Evolutionary conservation across 108 stramenopile genomes (phyloP).

Genomic region (Skeletonema marinoi): DNA sequence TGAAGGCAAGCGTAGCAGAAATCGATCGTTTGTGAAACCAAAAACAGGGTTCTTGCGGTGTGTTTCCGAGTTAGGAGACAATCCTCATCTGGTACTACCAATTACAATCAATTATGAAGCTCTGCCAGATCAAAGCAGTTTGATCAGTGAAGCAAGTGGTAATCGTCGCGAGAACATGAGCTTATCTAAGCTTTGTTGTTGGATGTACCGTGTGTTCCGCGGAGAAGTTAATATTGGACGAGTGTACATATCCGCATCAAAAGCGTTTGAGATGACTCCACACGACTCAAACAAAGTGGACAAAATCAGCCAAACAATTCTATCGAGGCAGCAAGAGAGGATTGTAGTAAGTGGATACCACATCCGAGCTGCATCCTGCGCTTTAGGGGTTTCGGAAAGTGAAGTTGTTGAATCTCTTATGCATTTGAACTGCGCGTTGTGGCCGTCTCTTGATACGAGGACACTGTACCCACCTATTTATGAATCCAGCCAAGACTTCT

Average conservation of each 20-base stretch:
- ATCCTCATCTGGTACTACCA: constrained; percentile 65
- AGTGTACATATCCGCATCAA: constrained; percentile 72
- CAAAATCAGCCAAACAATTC: constrained; percentile 51
- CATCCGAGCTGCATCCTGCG: constrained; percentile 52
- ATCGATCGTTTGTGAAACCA: constrained; percentile 71
- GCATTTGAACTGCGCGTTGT: constrained; percentile 51
- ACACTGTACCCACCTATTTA: neutral
- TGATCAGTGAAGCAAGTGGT: constrained; percentile 58
- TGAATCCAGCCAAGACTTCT: constrained; percentile 39
- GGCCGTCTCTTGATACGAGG: constrained; percentile 21
- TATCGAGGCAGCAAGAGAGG: constrained; percentile 56
- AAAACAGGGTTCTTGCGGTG: constrained; percentile 86
- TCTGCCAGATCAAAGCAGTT: constrained; percentile 72
- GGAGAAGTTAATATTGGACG: constrained; percentile 71
- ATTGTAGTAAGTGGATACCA: constrained; percentile 70
- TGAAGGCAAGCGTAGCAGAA: constrained; percentile 84
- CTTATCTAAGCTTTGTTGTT: constrained; percentile 22
- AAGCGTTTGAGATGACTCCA: constrained; percentile 45
- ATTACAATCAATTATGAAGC: constrained; percentile 86
- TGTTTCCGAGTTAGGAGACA: constrained; percentile 45
- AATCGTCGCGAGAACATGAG: constrained; percentile 20
- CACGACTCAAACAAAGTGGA: constrained; percentile 12
- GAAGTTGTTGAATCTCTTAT: constrained; percentile 43
- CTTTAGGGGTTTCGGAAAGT: constrained; percentile 44
- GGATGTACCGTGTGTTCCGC: constrained; percentile 38